phyloP scores from a whole-genome alignment of 805 yeast species.

The Debaryomyces maramus region DNA sequence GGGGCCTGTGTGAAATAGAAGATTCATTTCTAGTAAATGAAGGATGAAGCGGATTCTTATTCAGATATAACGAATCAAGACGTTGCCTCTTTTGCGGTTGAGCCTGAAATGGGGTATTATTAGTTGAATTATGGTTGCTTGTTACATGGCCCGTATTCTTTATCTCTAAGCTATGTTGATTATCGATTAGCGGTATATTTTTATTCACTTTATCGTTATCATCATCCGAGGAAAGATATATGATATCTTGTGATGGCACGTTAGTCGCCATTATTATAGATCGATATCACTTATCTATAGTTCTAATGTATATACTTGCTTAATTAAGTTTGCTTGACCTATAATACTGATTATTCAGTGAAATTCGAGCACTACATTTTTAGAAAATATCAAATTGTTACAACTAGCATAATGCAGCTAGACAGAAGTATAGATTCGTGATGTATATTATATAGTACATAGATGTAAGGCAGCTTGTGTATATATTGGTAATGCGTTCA shows the following conservation, averaged over 20 bases:
- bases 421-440: neutral
- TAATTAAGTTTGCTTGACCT: too few species aligned
- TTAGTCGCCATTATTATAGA: constrained; percentile 4
- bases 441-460: neutral
- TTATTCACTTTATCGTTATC: constrained; percentile 6
- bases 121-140: neutral
- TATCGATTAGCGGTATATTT: neutral
- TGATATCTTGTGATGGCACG: constrained; percentile 4
- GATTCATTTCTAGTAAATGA: neutral
- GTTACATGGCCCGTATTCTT: neutral
- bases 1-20: neutral
- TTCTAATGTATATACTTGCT: too few species aligned
- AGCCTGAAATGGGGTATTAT: constrained; percentile 2
- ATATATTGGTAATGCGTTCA: too few species aligned
- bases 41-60: neutral
- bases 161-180: neutral
- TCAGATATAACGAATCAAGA: constrained; percentile 3
- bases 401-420: too few species aligned
- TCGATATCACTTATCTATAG: neutral
- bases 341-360: too few species aligned
- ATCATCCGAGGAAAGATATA: constrained; percentile 13
- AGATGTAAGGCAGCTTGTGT: too few species aligned
- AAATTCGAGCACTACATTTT: too few species aligned
- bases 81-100: constrained; percentile 1
- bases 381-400: too few species aligned